Evolutionary conservation across 1,284 basidiomycete species (phyloP).

Genomic region (Coriolopsis trogii): DNA sequence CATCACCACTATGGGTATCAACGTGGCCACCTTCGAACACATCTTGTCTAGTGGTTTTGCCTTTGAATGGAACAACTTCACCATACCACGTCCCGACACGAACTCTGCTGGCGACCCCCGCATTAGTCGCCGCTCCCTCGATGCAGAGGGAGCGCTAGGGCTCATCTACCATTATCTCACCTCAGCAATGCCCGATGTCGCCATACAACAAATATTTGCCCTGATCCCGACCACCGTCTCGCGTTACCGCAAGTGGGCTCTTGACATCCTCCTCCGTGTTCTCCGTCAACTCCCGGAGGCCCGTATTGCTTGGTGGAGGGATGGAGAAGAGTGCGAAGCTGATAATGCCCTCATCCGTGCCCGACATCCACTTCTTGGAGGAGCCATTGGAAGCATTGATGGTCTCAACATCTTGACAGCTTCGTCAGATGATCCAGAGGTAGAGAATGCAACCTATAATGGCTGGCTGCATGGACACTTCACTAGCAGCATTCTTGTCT

Average conservation of each 20-base stretch:
- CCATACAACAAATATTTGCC: constrained; percentile 42
- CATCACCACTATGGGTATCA: constrained; percentile 51
- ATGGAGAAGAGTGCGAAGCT: constrained; percentile 26
- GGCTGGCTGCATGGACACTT: constrained; percentile 49
- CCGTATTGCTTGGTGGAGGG: constrained; percentile 37
- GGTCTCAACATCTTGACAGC: constrained; percentile 32
- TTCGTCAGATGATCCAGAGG: constrained; percentile 36
- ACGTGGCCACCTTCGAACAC: constrained; percentile 41
- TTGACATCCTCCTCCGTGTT: constrained; percentile 36
- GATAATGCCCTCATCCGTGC: not conserved
- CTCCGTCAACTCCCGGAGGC: constrained; percentile 39
- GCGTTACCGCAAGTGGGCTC: constrained; percentile 41
- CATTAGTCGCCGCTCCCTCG: constrained; percentile 39
- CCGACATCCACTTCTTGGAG: constrained; percentile 40
- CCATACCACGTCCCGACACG: constrained; percentile 41
- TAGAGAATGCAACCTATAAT: constrained; percentile 54
- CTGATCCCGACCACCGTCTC: constrained; percentile 31
- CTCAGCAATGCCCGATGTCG: constrained; percentile 43
- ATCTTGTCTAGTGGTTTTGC: constrained; percentile 42
- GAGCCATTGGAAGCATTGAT: constrained; percentile 42
- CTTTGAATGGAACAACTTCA: constrained; percentile 34
- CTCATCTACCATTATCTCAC: constrained; percentile 47
- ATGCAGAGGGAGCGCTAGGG: constrained; percentile 49
- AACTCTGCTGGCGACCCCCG: constrained; percentile 32
- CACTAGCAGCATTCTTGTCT: constrained; percentile 34